Evolutionary conservation across 768 basidiomycete species (phyloP).

Genomic region (Amanita jacksonii): DNA sequence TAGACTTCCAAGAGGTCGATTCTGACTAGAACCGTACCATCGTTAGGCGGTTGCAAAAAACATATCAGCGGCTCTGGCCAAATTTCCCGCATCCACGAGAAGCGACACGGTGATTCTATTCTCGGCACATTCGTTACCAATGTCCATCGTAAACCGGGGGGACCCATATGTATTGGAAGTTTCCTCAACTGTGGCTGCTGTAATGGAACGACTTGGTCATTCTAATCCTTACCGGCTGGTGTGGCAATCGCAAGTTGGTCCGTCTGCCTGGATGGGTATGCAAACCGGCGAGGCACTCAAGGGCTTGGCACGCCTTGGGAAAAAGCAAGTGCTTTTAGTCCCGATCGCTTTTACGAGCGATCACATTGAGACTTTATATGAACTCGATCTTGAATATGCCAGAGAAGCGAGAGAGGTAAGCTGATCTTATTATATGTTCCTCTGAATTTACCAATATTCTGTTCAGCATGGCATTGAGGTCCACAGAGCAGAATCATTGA

Average conservation of each 20-base stretch:
- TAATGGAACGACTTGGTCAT: constrained; percentile 79
- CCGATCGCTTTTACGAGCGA: constrained; percentile 99
- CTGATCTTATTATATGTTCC: constrained; percentile 9
- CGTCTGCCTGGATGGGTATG: constrained; percentile 96
- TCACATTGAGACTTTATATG: constrained; percentile 97
- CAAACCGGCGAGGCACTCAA: constrained; percentile 90
- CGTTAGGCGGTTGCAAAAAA: constrained; percentile 83
- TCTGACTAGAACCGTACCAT: background rate
- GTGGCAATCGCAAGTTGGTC: constrained; percentile 98
- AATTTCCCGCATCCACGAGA: constrained; percentile 66
- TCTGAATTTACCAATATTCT: constrained; percentile 14
- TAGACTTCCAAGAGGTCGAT: background rate
- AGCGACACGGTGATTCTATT: constrained; percentile 79
- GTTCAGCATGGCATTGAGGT: constrained; percentile 83
- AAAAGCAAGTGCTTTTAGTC: constrained; percentile 72
- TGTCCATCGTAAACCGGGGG: constrained; percentile 97
- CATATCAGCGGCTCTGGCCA: constrained; percentile 69
- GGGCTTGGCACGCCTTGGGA: constrained; percentile 68
- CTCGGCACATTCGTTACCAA: constrained; percentile 95
- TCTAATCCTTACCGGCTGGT: constrained; percentile 86
- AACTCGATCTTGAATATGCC: constrained; percentile 89
- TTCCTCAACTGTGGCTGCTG: constrained; percentile 84
- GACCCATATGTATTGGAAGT: constrained; percentile 97
- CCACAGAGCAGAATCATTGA: constrained; percentile 82
- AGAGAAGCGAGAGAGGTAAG: constrained; percentile 85